Evolutionary conservation across 352 stramenopile species (phyloP).

Genomic region (Pythium aristosporum): DNA sequence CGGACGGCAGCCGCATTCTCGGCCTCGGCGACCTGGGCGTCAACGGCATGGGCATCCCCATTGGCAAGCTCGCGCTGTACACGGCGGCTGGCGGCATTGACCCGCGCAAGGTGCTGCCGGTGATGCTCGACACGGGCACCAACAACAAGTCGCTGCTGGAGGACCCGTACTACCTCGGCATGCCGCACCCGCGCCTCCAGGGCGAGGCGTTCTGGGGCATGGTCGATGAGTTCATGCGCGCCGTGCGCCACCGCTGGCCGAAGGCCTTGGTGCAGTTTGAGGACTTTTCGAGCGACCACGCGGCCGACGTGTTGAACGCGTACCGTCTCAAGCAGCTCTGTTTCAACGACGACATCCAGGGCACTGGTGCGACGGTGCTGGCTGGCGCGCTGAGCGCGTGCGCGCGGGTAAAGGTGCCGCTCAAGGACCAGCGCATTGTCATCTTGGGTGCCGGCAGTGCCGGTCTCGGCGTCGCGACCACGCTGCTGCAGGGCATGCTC

Average conservation of each 20-base stretch:
- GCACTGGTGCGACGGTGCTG: conserved; percentile 94
- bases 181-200: conserved; percentile 88
- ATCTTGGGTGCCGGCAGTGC: conserved; percentile 94
- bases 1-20: conserved; percentile 95
- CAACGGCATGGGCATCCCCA: conserved; percentile 98
- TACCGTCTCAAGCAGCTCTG: conserved; percentile 94
- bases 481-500: conserved; percentile 90
- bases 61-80: conserved; percentile 96
- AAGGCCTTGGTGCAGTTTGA: conserved; percentile 96
- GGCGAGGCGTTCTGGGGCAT: conserved; percentile 94
- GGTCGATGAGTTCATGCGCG: conserved; percentile 93
- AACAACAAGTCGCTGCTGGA: conserved; percentile 94
- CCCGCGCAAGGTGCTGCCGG: conserved; percentile 92
- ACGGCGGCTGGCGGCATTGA: conserved; percentile 94
- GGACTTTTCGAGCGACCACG: conserved; percentile 93
- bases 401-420: conserved; percentile 58
- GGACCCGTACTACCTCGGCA: conserved; percentile 95
- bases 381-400: conserved; percentile 86
- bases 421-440: conserved; percentile 95
- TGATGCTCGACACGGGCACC: conserved; percentile 96
- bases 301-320: conserved; percentile 91
- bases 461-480: conserved; percentile 93
- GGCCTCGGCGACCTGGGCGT: conserved; percentile 95
- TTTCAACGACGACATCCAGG: conserved; percentile 99
- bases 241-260: conserved; percentile 87